A percentile compares a stretch with the other conserved stretches of the same genome.
These are phyloP conservation scores for Aspergillus sclerotioniger DNA, from an alignment of 495 filamentous ascomycete genomes.

Conservation along the genomic window DNA sequence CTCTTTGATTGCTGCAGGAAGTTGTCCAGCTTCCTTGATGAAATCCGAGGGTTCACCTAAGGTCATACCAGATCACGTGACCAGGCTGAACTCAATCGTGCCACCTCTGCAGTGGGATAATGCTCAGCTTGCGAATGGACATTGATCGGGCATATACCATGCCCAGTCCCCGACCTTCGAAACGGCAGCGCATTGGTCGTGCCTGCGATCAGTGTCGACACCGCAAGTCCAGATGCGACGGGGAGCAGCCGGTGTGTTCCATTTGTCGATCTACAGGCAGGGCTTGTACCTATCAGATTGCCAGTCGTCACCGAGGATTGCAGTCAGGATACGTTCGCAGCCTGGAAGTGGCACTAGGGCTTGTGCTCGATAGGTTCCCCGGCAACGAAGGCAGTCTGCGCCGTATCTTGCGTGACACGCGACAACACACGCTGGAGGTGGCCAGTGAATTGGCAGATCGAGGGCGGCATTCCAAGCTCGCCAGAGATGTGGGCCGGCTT, in stretches of 20 bases:
- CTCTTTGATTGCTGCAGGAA: too few relatives aligned
- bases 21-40: too few relatives aligned
- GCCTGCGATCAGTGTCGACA: constrained; percentile 63
- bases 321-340: constrained; percentile 63
- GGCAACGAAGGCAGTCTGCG: constrained; percentile 31
- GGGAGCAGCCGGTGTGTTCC: constrained; percentile 53
- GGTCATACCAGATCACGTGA: not conserved
- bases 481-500: constrained; percentile 19
- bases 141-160: not conserved
- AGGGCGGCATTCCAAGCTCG: constrained; percentile 27
- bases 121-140: too few relatives aligned
- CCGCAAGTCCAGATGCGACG: constrained; percentile 60
- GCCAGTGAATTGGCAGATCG: constrained; percentile 20
- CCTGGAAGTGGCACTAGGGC: constrained; percentile 50
- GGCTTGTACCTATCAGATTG: constrained; percentile 56
- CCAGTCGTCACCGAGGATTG: constrained; percentile 56
- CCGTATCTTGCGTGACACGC: constrained; percentile 36
- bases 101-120: not conserved
- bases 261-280: constrained; percentile 53
- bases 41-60: not conserved
- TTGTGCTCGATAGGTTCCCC: constrained; percentile 31
- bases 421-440: constrained; percentile 38
- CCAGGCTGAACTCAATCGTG: not conserved
- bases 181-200: constrained; percentile 52
- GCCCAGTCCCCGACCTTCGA: constrained; percentile 13